Conservation (phyloP, 2,329 filamentous ascomycete genomes). For the Neopestalotiopsis clavispora region DNA sequence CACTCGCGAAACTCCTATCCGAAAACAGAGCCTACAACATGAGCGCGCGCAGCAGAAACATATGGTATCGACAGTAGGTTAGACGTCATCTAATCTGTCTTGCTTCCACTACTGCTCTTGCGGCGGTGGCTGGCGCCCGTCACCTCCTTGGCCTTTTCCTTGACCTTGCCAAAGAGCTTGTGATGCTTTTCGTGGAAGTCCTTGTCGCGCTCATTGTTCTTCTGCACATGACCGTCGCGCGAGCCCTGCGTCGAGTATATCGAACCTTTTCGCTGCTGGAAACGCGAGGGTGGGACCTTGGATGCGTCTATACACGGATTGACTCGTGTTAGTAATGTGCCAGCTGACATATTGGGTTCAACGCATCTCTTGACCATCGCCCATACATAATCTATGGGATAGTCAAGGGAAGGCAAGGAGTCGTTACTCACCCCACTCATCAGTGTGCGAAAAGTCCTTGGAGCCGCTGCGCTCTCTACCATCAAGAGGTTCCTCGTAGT, state of each 20-base stretch:
- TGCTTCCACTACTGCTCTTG: conserved; percentile 21
- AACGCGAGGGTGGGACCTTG: conserved; percentile 70
- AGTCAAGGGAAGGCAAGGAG: not conserved
- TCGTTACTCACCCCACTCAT: conserved; percentile 53
- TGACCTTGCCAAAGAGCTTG: conserved; percentile 50
- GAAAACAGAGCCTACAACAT: not conserved
- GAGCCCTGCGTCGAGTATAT: conserved; percentile 70
- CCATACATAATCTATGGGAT: too few relatives aligned
- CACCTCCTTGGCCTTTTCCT: conserved; percentile 37
- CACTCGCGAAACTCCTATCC: not conserved
- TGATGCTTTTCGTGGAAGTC: conserved; percentile 66
- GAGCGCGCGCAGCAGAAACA: not conserved
- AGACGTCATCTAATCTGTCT: not conserved
- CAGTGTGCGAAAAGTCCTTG: conserved; percentile 38
- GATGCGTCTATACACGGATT: conserved; percentile 56
- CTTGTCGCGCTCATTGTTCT: conserved; percentile 55
- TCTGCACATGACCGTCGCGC: conserved; percentile 67
- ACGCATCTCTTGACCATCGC: too few relatives aligned
- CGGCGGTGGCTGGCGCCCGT: conserved; percentile 1
- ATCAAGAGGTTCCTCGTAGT: conserved; percentile 4
- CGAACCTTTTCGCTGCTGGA: conserved; percentile 72
- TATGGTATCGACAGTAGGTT: not conserved
- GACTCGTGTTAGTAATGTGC: not conserved
- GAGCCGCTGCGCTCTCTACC: conserved; percentile 35
- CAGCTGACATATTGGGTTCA: not conserved